Base-by-base conservation (phyloP, 192 early-diverging fungal genomes). In the Podila epigama region DNA sequence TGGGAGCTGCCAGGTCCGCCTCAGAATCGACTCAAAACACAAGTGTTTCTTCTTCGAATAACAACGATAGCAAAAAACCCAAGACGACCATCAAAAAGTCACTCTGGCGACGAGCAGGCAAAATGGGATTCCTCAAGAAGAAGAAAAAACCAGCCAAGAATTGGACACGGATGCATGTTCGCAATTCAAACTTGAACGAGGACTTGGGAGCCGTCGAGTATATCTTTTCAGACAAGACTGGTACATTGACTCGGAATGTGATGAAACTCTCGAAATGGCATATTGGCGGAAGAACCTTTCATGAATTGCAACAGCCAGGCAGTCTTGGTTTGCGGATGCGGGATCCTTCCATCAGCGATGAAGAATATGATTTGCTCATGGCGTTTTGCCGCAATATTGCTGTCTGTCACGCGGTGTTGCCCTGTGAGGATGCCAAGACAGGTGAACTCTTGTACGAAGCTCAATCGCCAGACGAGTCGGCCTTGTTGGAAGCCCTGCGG, bases 141-240 rank as follows among this genome's bases (percentile, higher is more conserved):
- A 77, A 77, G 27, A 77, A 67, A 31, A 70, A 69, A 69, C 50
- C 59, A 5, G 50, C 62, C 39, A 72, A 79, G 77, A 66, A 64
- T 36, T 70, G 67, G 77, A 81, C 69, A 15, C 50, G 75, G 56
- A 81, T 78, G 60, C 73, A 77, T 50, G 73, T 77, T 5, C 73
- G 73, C 60, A 77, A 77, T 56, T 77, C 81, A 20, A 83, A 81
- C 41, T 81, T 98, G 58, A 93, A 96, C 29, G 96, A 98, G 80
- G 96, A 98, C 78, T 83, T 98, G 22, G 96, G 95, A 9, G 93
- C 92, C 68, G 88, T 98, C 58, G 94, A 98, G 70, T 97, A 96
- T 77, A 93, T 96, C 65, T 96, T 91, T 75, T 94, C 88, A 66
- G 94, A 93, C 85, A 83, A 96, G 81, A 89, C 86, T 0, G 87